These are phyloP conservation scores for Talaromyces sp. DNA, from an alignment of 2,329 filamentous ascomycete genomes.

Conservation along the genomic window DNA sequence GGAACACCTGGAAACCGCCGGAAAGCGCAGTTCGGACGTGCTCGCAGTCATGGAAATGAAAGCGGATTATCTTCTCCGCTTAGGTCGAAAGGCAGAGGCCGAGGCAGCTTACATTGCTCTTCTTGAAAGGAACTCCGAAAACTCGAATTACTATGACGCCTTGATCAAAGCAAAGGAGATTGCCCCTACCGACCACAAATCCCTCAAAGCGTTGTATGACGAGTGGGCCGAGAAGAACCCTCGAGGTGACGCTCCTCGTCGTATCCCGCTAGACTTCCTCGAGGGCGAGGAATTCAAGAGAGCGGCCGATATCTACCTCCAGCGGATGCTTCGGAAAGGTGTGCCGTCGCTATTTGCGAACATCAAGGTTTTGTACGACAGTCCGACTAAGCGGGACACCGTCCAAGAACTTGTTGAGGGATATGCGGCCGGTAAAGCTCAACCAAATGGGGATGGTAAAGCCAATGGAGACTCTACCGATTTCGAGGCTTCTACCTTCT, in stretches of 20 bases:
- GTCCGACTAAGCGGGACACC: conserved; percentile 69
- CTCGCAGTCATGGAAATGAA: conserved; percentile 79
- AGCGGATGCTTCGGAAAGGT: conserved; percentile 81
- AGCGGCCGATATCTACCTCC: conserved; percentile 73
- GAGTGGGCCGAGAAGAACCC: conserved; percentile 77
- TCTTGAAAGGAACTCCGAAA: conserved; percentile 82
- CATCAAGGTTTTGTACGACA: conserved; percentile 84
- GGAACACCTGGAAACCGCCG: conserved; percentile 74
- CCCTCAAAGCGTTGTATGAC: conserved; percentile 70
- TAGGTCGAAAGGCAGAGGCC: conserved; percentile 75
- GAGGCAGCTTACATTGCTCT: conserved; percentile 74
- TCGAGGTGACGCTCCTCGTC: conserved; percentile 75
- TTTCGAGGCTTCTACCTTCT: conserved; percentile 75
- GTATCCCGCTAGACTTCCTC: conserved; percentile 86
- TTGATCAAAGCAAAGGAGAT: conserved; percentile 67
- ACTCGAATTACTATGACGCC: conserved; percentile 77
- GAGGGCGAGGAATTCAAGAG: conserved; percentile 74
- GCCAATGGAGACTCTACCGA: conserved; percentile 49
- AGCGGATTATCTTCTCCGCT: conserved; percentile 74
- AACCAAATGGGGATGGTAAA: conserved; percentile 43
- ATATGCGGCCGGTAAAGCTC: conserved; percentile 60
- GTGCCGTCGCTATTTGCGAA: conserved; percentile 96
- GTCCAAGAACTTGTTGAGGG: conserved; percentile 72
- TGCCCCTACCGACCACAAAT: conserved; percentile 54
- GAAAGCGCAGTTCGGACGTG: conserved; percentile 75